These are phyloP conservation scores for Adansonia grandidieri DNA, from an alignment of 441 rosid genomes.

Conservation along the genomic window DNA sequence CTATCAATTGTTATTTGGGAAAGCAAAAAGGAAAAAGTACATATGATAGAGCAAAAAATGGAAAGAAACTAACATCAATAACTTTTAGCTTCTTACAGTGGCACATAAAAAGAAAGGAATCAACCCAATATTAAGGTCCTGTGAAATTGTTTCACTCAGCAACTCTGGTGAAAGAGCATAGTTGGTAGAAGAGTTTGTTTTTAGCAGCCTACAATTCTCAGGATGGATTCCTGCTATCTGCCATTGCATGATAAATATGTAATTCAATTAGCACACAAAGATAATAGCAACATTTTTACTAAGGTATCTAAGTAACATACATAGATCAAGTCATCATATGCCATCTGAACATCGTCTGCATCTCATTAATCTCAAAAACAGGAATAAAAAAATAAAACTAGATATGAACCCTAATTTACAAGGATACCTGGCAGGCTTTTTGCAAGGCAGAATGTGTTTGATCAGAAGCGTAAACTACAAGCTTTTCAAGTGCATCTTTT, in stretches of 20 bases:
- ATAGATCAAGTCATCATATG: neutral
- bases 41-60: neutral
- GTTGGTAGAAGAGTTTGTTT: conserved; percentile 66
- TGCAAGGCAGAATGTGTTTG: conserved; percentile 84
- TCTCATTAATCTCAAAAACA: neutral
- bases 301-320: conserved; percentile 1
- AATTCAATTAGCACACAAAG: neutral
- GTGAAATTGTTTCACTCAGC: conserved; percentile 59
- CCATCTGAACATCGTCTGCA: neutral
- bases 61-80: conserved; percentile 22
- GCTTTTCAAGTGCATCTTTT: conserved; percentile 57
- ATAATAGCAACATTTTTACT: neutral
- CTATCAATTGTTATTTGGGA: conserved; percentile 2
- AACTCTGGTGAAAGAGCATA: conserved; percentile 63
- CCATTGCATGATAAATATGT: conserved; percentile 26
- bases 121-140: conserved; percentile 64
- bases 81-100: conserved; percentile 51
- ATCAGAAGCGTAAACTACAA: conserved; percentile 82
- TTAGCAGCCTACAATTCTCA: conserved; percentile 68
- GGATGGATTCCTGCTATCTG: conserved; percentile 83
- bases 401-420: conserved; percentile 9
- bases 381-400: neutral
- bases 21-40: conserved; percentile 16
- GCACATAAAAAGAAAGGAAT: conserved; percentile 84
- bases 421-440: conserved; percentile 82